Conservation (phyloP, 805 yeast genomes). For the Naumovozyma baii region DNA sequence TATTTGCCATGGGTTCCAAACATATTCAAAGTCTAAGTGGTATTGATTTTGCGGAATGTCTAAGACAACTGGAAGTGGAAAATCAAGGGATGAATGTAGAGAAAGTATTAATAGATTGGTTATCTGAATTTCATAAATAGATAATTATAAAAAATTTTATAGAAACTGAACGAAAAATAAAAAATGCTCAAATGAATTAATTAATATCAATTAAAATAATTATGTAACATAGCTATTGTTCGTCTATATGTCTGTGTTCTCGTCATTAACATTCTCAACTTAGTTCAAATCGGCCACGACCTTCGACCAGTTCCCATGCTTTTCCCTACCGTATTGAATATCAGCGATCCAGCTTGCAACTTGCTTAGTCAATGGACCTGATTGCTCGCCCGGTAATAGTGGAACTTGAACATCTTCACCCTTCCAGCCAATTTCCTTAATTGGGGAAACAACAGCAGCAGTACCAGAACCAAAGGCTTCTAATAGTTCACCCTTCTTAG, state of each 20-base stretch:
- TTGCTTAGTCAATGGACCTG: slow-evolving; percentile 67
- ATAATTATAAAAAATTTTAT: no score
- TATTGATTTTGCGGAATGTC: slow-evolving; percentile 13
- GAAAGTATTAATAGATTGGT: slow-evolving; percentile 17
- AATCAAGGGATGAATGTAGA: slow-evolving; percentile 11
- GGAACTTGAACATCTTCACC: slow-evolving; percentile 72
- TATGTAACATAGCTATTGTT: no score
- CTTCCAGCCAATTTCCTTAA: slow-evolving; percentile 74
- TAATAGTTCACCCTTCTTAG: slow-evolving; percentile 70
- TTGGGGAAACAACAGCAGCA: slow-evolving; percentile 94
- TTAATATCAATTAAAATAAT: no score
- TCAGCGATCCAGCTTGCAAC: slow-evolving; percentile 80
- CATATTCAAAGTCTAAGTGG: slow-evolving; percentile 7
- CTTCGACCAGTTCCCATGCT: slow-evolving; percentile 45
- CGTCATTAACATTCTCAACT: neutral
- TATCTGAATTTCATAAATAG: slow-evolving; percentile 11
- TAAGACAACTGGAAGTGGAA: slow-evolving; percentile 13
- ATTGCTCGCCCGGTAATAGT: slow-evolving; percentile 65
- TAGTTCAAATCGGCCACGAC: slow-evolving; percentile 28
- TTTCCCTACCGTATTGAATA: slow-evolving; percentile 80
- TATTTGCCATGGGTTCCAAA: slow-evolving; percentile 12
- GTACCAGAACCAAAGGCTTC: slow-evolving; percentile 98
- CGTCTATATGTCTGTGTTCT: neutral
- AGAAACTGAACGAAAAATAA: no score
- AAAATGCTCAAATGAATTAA: no score